Base-by-base conservation (phyloP, 192 early-diverging fungal genomes). In the Podila minutissima region DNA sequence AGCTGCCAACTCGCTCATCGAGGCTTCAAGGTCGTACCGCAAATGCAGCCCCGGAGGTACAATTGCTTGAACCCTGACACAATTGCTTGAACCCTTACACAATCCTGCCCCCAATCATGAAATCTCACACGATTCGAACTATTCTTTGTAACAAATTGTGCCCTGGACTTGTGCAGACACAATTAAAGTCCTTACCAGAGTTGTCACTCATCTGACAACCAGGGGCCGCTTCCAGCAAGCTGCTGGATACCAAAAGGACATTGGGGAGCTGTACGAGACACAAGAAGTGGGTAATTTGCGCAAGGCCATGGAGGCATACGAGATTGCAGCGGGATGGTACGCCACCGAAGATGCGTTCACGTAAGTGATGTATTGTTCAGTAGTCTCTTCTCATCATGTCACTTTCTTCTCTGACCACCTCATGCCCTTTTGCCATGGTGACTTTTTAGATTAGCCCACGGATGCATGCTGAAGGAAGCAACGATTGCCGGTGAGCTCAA, bases 271-370 rank as follows among this genome's bases (percentile, higher is more conserved):
- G 37, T 96, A 96, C 82, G 96, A 97, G 72, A 87, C 86, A 32
- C 13, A 46, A 4, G 95, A 97, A 61, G 75, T 97, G 26, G 86
- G 87, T 29, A 93, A 97, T 85, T 62, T 91, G 28, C 88, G 92
- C 49, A 89, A 89, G 20, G 94, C 97, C 24, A 92, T 95, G 88
- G 82, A 92, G 29, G 93, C 97, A 4, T 99, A 98, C 85, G 89
- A 96, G 62, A 82, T 87, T 69, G 98, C 98, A 0, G 96, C 94
- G 1, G 96, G 99, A 31, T 95, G 96, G 93, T 99, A 95, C 78
- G 73, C 85, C n/a, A 92, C 89, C 59, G 97, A 99, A 67, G 97
- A 97, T 66, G 93, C 94, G 26, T 88, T 88, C 63, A 96, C 97
- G 87, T 96, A 89, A 82, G 92, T 90, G 29, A 2, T 62, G 24